Evolutionary conservation across 352 stramenopile species (phyloP), one percentile per base, ranked within the genome.

Genomic region (Phytophthora fragariae): DNA sequence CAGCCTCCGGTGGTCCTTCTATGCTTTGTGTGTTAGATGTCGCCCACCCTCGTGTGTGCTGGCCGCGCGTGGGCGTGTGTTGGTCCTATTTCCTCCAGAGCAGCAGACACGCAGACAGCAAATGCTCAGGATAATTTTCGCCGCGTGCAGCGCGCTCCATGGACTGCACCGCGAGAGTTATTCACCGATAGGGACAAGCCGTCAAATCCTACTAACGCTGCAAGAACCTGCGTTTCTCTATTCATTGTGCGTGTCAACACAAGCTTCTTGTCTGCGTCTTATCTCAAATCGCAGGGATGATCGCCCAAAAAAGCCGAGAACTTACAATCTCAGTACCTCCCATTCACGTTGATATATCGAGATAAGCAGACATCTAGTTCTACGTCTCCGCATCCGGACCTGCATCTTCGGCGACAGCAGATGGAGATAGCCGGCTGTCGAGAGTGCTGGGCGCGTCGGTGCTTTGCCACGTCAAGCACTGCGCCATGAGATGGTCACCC

Each of bases 401-500:
- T 59, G 70, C 59, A 77, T 74, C 65, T 77, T 77, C 58, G 59
- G n/a, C 54, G 37, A 2, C 31, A 70, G 49, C 70, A 77, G 70
- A 61, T 70, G 70, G 57, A 67, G 65, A 77, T 56, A 60, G 53
- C 64, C 68, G 55, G 55, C 70, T 33, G 54, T 53, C 39, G 27
- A 64, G 31, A 73, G 41, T 24, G 29, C 62, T 70, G 55, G 46
- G 54, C 50, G 61, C 59, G 65, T 65, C 41, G 65, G 59, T 59
- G 59, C 55, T 77, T 73, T 74, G 49, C 29, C 54, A 53, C 64
- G 29, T 14, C 35, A 24, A 39, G 62, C 49, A 65, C 39, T 27
- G 50, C 27, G 44, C n/a, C 62, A 68, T 73, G 64, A 76, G 70
- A 76, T 76, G 70, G 70, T 73, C 64, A 58, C 57, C 46, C 31